Evolutionary conservation across 2,329 filamentous ascomycete species (phyloP).

Genomic region (Thielaviopsis euricoi): DNA sequence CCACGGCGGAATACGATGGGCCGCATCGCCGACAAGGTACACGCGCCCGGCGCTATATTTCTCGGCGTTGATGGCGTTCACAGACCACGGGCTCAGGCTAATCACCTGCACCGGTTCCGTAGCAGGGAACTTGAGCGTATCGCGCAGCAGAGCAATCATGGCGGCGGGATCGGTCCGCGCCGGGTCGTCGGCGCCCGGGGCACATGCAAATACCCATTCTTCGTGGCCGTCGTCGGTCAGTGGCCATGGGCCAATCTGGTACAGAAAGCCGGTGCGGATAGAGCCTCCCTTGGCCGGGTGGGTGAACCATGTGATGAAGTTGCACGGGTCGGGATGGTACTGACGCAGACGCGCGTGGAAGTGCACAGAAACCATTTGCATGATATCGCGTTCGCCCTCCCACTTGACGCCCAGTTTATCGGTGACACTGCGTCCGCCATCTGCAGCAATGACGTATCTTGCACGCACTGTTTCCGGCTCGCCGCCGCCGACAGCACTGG

Average conservation of each 20-base stretch:
- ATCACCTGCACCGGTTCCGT: not conserved
- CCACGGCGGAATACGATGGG: conserved; percentile 20
- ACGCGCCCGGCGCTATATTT: conserved; percentile 16
- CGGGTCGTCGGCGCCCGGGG: not conserved
- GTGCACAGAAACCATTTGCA: conserved; percentile 7
- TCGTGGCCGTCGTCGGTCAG: not conserved
- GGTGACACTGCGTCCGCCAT: conserved; percentile 1
- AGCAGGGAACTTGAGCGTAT: conserved; percentile 2
- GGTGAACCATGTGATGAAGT: conserved; percentile 8
- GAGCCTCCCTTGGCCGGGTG: conserved; percentile 7
- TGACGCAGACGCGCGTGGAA: conserved; percentile 1
- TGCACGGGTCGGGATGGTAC: conserved; percentile 2
- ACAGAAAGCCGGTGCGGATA: conserved; percentile 6
- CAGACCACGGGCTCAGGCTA: conserved; percentile 5
- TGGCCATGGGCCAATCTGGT: conserved; percentile 7
- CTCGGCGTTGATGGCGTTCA: conserved; percentile 6
- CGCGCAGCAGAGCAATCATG: conserved; percentile 3
- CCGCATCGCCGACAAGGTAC: conserved; percentile 20
- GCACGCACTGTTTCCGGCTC: not conserved
- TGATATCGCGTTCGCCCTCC: conserved; percentile 3
- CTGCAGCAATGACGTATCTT: conserved; percentile 2
- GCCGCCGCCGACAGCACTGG: not conserved
- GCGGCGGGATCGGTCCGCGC: not conserved
- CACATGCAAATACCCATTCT: conserved; percentile 6
- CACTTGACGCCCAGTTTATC: conserved; percentile 5